Conservation (phyloP, 805 yeast species). For the Candida stauntonica region DNA sequence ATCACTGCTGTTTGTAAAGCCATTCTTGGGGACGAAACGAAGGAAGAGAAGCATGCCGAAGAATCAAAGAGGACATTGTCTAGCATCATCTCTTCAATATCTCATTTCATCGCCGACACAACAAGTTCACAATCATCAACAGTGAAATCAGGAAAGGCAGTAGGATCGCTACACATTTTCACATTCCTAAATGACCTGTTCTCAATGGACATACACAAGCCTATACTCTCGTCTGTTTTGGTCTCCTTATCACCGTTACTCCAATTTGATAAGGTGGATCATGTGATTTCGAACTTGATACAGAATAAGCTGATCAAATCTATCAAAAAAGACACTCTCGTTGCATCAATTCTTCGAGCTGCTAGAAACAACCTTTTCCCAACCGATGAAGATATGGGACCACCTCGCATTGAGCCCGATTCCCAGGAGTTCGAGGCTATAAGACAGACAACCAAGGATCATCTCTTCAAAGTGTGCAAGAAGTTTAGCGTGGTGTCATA, state of each 20-base stretch:
- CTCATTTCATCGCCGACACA: slow-evolving; percentile 17
- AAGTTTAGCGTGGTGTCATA: slow-evolving; percentile 16
- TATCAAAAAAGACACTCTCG: slow-evolving; percentile 17
- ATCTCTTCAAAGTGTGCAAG: slow-evolving; percentile 24
- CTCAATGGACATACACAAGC: slow-evolving; percentile 22
- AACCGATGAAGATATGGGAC: slow-evolving; percentile 46
- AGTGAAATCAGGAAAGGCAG: neutral
- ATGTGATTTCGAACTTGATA: slow-evolving; percentile 21
- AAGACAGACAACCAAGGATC: slow-evolving; percentile 25
- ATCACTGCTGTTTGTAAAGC: slow-evolving; percentile 18
- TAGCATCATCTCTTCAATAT: slow-evolving; percentile 7
- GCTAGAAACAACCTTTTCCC: slow-evolving; percentile 42
- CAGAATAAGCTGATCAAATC: slow-evolving; percentile 16
- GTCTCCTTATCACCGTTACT: slow-evolving; percentile 22
- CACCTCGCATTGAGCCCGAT: slow-evolving; percentile 39
- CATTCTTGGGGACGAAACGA: slow-evolving; percentile 4
- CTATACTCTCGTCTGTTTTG: slow-evolving; percentile 28
- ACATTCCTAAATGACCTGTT: slow-evolving; percentile 25
- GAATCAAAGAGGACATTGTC: neutral
- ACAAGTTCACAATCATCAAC: slow-evolving; percentile 4
- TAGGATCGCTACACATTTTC: slow-evolving; percentile 19
- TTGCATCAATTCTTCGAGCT: slow-evolving; percentile 24
- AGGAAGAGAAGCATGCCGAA: neutral
- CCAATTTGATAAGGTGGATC: slow-evolving; percentile 12
- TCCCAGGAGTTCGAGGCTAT: slow-evolving; percentile 34